A percentile compares a stretch with the other conserved stretches of the same genome.
Evolutionary conservation across 352 stramenopile species (phyloP).

Genomic region (Globisporangium abappressorium): DNA sequence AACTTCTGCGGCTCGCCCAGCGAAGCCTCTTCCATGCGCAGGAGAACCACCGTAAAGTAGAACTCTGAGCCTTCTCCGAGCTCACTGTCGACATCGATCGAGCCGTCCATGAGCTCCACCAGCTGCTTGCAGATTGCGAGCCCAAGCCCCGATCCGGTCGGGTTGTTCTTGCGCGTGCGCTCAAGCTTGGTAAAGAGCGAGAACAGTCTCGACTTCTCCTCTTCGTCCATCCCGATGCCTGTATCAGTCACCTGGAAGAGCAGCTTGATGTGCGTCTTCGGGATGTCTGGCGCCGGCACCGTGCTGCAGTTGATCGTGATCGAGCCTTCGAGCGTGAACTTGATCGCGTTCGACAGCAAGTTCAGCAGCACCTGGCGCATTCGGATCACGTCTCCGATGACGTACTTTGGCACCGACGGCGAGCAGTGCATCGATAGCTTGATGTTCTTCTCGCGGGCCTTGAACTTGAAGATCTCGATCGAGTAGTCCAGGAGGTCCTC

Average conservation of each 20-base stretch:
- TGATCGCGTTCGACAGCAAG: conserved; percentile 74
- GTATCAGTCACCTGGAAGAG: conserved; percentile 73
- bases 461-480: conserved; percentile 83
- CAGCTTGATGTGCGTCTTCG: conserved; percentile 57
- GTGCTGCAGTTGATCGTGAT: conserved; percentile 64
- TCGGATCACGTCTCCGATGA: conserved; percentile 61
- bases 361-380: conserved; percentile 74
- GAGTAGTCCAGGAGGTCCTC: conserved; percentile 70
- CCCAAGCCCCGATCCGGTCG: conserved; percentile 58
- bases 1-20: conserved; percentile 43
- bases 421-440: conserved; percentile 66
- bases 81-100: conserved; percentile 70
- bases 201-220: conserved; percentile 63
- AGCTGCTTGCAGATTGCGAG: conserved; percentile 76
- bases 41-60: conserved; percentile 64
- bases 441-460: conserved; percentile 77
- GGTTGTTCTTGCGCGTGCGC: conserved; percentile 66
- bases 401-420: conserved; percentile 46
- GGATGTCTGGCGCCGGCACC: conserved; percentile 50
- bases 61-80: conserved; percentile 63
- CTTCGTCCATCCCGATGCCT: conserved; percentile 60
- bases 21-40: conserved; percentile 43
- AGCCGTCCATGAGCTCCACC: conserved; percentile 66
- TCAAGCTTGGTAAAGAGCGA: conserved; percentile 68
- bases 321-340: conserved; percentile 72